Conservation (phyloP, 768 basidiomycete genomes). For the Russula sp. region DNA sequence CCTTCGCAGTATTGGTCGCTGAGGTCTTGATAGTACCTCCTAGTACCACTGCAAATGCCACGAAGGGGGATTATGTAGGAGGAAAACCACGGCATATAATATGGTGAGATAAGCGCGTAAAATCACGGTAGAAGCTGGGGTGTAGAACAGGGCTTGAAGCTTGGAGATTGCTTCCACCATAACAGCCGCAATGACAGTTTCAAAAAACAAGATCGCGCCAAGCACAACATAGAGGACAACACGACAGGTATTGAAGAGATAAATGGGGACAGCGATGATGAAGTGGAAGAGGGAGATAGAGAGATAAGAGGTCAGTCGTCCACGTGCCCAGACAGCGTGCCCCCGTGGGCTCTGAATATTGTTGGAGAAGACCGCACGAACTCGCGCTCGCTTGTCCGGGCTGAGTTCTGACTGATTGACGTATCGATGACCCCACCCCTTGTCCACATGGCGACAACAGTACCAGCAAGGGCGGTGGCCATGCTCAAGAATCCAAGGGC, state of each 20-base stretch:
- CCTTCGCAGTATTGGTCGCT: too few species aligned
- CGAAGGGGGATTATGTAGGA: neutral
- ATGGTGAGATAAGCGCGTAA: neutral
- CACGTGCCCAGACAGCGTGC: neutral
- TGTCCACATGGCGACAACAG: neutral
- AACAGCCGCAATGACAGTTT: neutral
- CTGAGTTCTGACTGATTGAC: neutral
- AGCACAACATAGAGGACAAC: neutral
- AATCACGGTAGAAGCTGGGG: neutral
- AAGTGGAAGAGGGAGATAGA: neutral
- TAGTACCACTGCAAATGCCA: neutral
- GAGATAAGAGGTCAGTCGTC: neutral
- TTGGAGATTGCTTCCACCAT: neutral
- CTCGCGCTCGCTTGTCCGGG: neutral
- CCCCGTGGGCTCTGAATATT: neutral
- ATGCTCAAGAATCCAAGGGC: too few species aligned
- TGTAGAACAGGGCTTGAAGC: neutral
- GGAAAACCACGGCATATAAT: neutral
- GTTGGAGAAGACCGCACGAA: neutral
- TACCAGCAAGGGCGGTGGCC: neutral
- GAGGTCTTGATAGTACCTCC: neutral
- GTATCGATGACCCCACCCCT: neutral
- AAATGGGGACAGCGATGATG: neutral
- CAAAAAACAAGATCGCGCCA: neutral
- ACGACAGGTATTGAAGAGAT: neutral